A percentile compares a stretch with the other conserved stretches of the same genome.
Conservation (phyloP, 1,284 basidiomycete genomes). For the Sutorius eximius region DNA sequence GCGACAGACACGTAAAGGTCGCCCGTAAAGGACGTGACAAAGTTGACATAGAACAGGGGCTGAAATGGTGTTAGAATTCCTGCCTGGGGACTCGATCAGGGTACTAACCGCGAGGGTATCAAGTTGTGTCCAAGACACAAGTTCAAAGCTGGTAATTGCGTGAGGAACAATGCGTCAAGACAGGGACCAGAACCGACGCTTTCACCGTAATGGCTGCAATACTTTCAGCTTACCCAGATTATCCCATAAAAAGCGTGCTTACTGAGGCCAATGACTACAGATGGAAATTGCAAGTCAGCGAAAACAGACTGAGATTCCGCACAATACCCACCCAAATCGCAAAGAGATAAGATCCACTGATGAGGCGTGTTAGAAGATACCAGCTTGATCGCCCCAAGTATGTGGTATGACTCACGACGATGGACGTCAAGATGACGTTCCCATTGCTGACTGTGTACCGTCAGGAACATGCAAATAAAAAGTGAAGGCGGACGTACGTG, state of each 20-base stretch:
- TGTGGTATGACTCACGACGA: conserved; percentile 38
- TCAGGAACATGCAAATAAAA: not conserved
- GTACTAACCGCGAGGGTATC: conserved; percentile 37
- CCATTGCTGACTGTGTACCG: conserved; percentile 41
- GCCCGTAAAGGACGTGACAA: conserved; percentile 41
- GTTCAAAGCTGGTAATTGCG: conserved; percentile 33
- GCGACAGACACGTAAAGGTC: conserved; percentile 46
- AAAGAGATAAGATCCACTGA: conserved; percentile 42
- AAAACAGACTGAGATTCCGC: not conserved
- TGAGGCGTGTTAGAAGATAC: not conserved
- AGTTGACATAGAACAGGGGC: conserved; percentile 44
- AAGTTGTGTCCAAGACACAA: conserved; percentile 37
- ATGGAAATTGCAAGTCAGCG: conserved; percentile 1
- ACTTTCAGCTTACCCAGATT: not conserved
- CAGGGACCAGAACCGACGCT: conserved; percentile 35
- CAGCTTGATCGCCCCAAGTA: not conserved
- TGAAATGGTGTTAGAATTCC: conserved; percentile 19
- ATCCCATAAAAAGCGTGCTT: conserved; percentile 12
- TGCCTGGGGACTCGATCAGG: not conserved
- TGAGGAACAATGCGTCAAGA: conserved; percentile 1
- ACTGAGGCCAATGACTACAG: conserved; percentile 42
- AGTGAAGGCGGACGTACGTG: conserved; percentile 34
- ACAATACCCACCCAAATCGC: conserved; percentile 42
- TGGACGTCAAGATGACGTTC: conserved; percentile 38
- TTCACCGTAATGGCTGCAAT: conserved; percentile 44